Base-by-base conservation (phyloP, 441 rosid species). In the Populus hybrid region DNA sequence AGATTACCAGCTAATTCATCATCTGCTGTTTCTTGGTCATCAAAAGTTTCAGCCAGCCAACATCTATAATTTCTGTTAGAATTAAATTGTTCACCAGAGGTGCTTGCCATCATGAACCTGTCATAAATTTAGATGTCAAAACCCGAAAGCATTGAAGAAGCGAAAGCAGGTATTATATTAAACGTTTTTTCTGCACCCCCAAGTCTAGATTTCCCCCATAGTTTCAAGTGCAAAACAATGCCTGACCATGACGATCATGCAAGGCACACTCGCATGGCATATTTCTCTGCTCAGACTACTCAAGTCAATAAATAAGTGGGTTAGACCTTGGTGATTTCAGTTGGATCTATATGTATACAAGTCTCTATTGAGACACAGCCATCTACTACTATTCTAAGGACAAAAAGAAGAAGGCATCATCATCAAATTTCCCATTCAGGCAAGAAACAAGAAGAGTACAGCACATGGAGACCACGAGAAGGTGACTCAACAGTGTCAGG, bases 11-110 rank as follows among this genome's bases (percentile, higher is more conserved):
- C 77, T 29, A 85, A 68, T 69, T 83, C 86, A 79, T 77, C 84
- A 72, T 81, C 83, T 33, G 79, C 79, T 26, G 72, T 79, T 81
- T 81, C 83, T 36, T 69, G 84, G 63, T 83, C 80, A 69, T 85
- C 83, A 75, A 83, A 85, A 74, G 84, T 81, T 83, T 81, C 83
- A 35, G 82, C 80, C 50, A 85, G 77, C 86, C 83, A 79, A 31
- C 26, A 72, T 68, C 83, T 75, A 74, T 81, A 81, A 61, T 75
- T 85, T 68, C 82, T 38, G 72, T 77, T 79, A 10, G 78, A 72
- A 76, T 63, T 72, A 74, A 77, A 65, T 71, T 76, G 79, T 72
- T 71, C 80, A 64, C 77, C 78, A 36, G 84, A 83, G 42, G 82
- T 75, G 71, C 88, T 81, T 65, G 80, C 82, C 88, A 83, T 85